Base-by-base conservation (phyloP, 169 alveolate genomes). In the Amoebophrya sp. region DNA sequence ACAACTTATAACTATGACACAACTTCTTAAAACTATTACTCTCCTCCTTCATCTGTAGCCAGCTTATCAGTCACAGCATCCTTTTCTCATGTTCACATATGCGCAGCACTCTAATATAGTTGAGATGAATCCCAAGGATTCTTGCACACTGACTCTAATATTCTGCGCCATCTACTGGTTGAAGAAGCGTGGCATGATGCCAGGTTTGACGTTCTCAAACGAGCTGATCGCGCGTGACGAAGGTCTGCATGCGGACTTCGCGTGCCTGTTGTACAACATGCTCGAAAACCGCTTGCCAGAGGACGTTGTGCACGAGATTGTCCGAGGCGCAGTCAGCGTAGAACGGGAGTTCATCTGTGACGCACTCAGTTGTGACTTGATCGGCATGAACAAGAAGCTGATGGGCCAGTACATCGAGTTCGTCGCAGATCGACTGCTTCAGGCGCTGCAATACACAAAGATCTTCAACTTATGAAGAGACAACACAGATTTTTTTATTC, bases 131-230 rank as follows among this genome's bases (percentile, higher is more conserved):
- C n/a, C n/a, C n/a, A n/a, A n/a, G n/a, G n/a, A n/a, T n/a, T n/a
- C n/a, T n/a, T n/a, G n/a, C n/a, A n/a, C n/a, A n/a, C n/a, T n/a
- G n/a, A n/a, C n/a, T n/a, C n/a, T n/a, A n/a, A n/a, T n/a, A n/a
- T n/a, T n/a, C 94, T 99, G 99, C 94, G 99, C 99, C 34, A 98
- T 99, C 53, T 99, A 97, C 96, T 99, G 99, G 99, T 97, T 98
- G 92, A 99, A 99, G 95, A 99, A 99, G 95, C 97, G 99, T 40
- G 98, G 98, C 29, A 95, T 97, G 91, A 97, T 98, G 98, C 99
- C 99, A 47, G 99, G 99, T 2, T 96, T 98, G 39, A 98, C 99
- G 2, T 97, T 97, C 94, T 96, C 98, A 93, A 97, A 99, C 95
- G 99, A 99, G 95, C 96, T 99, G 78, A 99, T 99, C 89, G 95